Percentiles rank a stretch among this genome's conserved stretches.
phyloP scores from a whole-genome alignment of 1,139 yeast genomes.

The Taphrina sp. region DNA sequence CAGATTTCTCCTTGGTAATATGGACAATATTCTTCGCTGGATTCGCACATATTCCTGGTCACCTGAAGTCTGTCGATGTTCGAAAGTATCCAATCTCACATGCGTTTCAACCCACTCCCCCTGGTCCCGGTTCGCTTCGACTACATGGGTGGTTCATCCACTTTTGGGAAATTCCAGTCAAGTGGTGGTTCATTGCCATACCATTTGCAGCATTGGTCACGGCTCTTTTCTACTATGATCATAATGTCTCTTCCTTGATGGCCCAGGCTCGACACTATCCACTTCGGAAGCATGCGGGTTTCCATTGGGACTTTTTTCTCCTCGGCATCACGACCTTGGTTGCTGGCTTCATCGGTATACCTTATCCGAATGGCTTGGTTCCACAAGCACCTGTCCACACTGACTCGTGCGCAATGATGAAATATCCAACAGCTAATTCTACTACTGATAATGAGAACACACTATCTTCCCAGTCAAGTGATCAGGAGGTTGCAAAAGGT shows the following conservation, averaged over 20 bases:
- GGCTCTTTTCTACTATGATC: constrained; percentile 85
- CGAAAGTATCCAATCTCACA: constrained; percentile 66
- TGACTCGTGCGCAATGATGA: constrained; percentile 64
- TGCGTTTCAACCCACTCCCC: constrained; percentile 70
- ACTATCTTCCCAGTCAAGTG: constrained; percentile 32
- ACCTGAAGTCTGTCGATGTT: constrained; percentile 54
- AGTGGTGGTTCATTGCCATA: constrained; percentile 78
- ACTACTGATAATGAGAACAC: constrained; percentile 41
- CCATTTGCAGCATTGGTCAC: constrained; percentile 90
- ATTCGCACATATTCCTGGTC: constrained; percentile 73
- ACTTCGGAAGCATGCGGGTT: constrained; percentile 77
- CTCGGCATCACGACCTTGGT: constrained; percentile 84
- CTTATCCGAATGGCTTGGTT: constrained; percentile 92
- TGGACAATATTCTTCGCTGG: constrained; percentile 88
- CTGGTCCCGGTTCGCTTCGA: constrained; percentile 42
- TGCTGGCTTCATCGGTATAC: constrained; percentile 82
- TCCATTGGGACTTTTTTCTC: constrained; percentile 88
- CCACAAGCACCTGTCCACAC: constrained; percentile 98
- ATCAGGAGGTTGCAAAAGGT: constrained; percentile 8
- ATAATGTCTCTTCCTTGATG: constrained; percentile 88
- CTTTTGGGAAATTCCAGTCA: constrained; percentile 71
- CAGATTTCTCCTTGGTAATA: constrained; percentile 82
- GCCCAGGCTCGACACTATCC: constrained; percentile 84
- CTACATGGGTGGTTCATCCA: constrained; percentile 66
- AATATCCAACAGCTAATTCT: constrained; percentile 39